phyloP scores from a whole-genome alignment of 2,329 filamentous ascomycete species.

The Aspergillus carbonarius region DNA sequence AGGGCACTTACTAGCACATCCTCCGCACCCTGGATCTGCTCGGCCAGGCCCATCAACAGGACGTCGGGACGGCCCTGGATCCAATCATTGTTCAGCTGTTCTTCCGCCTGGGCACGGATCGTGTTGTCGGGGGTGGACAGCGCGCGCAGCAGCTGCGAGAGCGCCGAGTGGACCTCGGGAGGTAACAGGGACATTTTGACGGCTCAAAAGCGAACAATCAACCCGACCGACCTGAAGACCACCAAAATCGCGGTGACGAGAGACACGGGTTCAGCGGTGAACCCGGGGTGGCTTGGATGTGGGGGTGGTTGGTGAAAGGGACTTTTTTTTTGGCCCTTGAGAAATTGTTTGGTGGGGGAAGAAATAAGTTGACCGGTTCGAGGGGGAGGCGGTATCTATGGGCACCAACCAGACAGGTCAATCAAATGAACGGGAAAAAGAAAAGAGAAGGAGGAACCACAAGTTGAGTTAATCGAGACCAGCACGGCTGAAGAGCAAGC shows the following conservation, averaged over 20 bases:
- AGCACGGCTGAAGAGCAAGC: constrained; percentile 20
- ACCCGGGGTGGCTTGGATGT: constrained; percentile 16
- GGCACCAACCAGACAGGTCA: neutral
- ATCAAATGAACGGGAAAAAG: neutral
- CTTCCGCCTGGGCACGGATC: constrained; percentile 81
- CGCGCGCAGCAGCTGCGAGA: constrained; percentile 81
- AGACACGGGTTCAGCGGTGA: constrained; percentile 16
- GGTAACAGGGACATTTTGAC: constrained; percentile 78
- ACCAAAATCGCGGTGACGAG: constrained; percentile 17
- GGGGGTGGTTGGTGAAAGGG: constrained; percentile 14
- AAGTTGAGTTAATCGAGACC: neutral
- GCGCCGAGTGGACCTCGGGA: constrained; percentile 77
- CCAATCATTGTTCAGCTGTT: constrained; percentile 90
- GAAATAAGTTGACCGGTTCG: constrained; percentile 8
- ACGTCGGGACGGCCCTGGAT: constrained; percentile 76
- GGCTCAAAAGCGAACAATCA: constrained; percentile 29
- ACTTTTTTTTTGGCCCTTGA: constrained; percentile 17
- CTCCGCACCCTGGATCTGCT: constrained; percentile 80
- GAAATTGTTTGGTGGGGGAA: constrained; percentile 24
- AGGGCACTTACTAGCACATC: constrained; percentile 64
- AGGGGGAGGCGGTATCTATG: neutral
- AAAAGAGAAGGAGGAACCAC: constrained; percentile 8
- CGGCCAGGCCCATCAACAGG: constrained; percentile 87
- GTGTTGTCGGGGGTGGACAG: constrained; percentile 88
- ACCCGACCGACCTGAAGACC: constrained; percentile 18